Evolutionary conservation across 768 basidiomycete species (phyloP).

Genomic region (Piloderma croceum): DNA sequence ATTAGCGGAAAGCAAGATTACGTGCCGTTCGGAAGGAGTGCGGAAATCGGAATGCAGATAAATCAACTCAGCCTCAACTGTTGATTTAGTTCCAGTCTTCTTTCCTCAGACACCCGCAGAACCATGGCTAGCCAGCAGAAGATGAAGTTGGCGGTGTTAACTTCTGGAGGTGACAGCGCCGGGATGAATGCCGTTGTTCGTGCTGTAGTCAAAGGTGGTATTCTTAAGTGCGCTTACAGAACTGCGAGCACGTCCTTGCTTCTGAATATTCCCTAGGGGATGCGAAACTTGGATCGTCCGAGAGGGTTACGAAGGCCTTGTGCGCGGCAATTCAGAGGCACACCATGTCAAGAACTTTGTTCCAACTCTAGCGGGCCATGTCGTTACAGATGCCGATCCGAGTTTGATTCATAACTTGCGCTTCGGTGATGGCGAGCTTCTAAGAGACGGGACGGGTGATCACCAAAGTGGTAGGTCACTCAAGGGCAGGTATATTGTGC

Average conservation of each 20-base stretch:
- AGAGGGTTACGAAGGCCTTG: slow-evolving; percentile 97
- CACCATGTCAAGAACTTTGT: slow-evolving; percentile 5
- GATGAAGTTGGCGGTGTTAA: slow-evolving; percentile 95
- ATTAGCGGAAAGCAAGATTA: no score
- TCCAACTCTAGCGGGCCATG: slow-evolving; percentile 9
- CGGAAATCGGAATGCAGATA: no score
- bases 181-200: slow-evolving; percentile 97
- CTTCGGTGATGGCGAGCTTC: slow-evolving; percentile 73
- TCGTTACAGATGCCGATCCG: slow-evolving; percentile 22
- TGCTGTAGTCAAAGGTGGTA: slow-evolving; percentile 86
- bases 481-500: slow-evolving; percentile 88
- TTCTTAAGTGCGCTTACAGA: slow-evolving; percentile 69
- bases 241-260: no score
- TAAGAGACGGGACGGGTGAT: slow-evolving; percentile 81
- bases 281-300: slow-evolving; percentile 96
- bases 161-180: slow-evolving; percentile 95
- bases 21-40: no score
- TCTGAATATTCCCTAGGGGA: slow-evolving; percentile 59
- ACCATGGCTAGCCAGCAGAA: no score
- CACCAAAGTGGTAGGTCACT: slow-evolving; percentile 60
- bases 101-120: no score
- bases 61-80: no score
- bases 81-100: no score
- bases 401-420: slow-evolving; percentile 66
- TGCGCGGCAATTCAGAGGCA: slow-evolving; percentile 72